These are phyloP conservation scores for Penicillium vulpinum DNA, from an alignment of 2,329 filamentous ascomycete genomes.

Conservation along the genomic window DNA sequence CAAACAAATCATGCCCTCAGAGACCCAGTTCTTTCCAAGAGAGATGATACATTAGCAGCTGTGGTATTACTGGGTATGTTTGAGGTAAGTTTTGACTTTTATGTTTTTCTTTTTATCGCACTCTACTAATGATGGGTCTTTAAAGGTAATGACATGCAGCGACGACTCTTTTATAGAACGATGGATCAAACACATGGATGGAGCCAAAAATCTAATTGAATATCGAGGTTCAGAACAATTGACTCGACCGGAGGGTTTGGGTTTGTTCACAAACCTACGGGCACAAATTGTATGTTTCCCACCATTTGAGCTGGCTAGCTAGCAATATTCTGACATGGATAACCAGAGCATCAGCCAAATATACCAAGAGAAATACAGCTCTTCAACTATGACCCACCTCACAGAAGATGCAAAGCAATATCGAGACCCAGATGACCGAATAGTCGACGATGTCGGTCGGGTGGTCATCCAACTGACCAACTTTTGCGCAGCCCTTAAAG, in stretches of 20 bases:
- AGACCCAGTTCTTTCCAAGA: slow-evolving; percentile 1
- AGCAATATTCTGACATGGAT: not conserved
- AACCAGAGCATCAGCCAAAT: slow-evolving; percentile 1
- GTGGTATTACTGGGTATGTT: slow-evolving; percentile 15
- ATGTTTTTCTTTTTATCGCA: not conserved
- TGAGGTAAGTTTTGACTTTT: slow-evolving; percentile 4
- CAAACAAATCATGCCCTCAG: slow-evolving; percentile 7
- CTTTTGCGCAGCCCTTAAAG: slow-evolving; percentile 4
- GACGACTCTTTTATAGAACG: slow-evolving; percentile 12
- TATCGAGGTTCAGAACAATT: slow-evolving; percentile 13
- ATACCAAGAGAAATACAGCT: slow-evolving; percentile 5
- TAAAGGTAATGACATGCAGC: slow-evolving; percentile 5
- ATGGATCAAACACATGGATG: slow-evolving; percentile 18
- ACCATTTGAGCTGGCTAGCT: not conserved
- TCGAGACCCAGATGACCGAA: slow-evolving; percentile 1
- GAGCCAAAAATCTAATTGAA: slow-evolving; percentile 12
- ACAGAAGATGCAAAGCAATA: not conserved
- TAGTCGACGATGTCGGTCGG: not conserved
- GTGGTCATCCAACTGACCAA: slow-evolving; percentile 1
- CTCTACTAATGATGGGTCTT: not conserved
- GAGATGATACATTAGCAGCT: slow-evolving; percentile 11
- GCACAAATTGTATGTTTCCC: slow-evolving; percentile 10
- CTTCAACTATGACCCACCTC: not conserved
- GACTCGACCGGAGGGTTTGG: not conserved
- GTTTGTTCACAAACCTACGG: slow-evolving; percentile 11